Conservation (phyloP, 2,329 filamentous ascomycete species). For the Fusarium armeniacum region DNA sequence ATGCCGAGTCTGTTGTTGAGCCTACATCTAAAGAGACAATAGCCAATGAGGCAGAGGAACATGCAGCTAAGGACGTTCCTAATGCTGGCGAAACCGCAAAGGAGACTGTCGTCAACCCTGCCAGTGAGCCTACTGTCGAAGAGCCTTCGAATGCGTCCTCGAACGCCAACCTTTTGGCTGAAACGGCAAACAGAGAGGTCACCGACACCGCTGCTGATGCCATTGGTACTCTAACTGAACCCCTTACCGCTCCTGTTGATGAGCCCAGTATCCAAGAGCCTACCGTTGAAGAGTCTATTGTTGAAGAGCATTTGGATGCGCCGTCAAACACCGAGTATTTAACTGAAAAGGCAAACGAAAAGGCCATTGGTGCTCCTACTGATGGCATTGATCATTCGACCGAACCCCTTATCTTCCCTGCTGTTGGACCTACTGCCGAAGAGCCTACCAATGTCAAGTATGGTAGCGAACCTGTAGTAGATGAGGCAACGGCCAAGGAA, state of each 20-base stretch:
- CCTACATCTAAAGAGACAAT: not conserved
- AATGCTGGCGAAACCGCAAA: not conserved
- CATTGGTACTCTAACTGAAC: not conserved
- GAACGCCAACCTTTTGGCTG: no score
- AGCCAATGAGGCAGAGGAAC: not conserved
- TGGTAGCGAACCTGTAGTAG: not conserved
- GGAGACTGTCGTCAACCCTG: not conserved
- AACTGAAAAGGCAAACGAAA: not conserved
- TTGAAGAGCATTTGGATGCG: not conserved
- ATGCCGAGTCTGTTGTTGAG: not conserved
- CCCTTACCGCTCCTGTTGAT: no score
- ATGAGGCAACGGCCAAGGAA: slow-evolving; percentile 2
- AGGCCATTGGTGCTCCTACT: not conserved
- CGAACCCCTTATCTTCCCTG: not conserved
- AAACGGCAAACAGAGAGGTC: no score
- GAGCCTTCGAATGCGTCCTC: no score
- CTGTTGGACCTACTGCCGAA: not conserved
- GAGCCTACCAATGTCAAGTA: slow-evolving; percentile 5
- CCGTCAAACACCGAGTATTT: not conserved
- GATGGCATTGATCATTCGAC: not conserved
- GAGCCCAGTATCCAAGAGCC: not conserved
- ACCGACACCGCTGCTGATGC: no score
- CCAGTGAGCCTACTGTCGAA: not conserved
- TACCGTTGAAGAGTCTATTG: no score
- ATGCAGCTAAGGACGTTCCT: not conserved